phyloP scores from a whole-genome alignment of 1,284 basidiomycete genomes.

The Puccinia triticina region DNA sequence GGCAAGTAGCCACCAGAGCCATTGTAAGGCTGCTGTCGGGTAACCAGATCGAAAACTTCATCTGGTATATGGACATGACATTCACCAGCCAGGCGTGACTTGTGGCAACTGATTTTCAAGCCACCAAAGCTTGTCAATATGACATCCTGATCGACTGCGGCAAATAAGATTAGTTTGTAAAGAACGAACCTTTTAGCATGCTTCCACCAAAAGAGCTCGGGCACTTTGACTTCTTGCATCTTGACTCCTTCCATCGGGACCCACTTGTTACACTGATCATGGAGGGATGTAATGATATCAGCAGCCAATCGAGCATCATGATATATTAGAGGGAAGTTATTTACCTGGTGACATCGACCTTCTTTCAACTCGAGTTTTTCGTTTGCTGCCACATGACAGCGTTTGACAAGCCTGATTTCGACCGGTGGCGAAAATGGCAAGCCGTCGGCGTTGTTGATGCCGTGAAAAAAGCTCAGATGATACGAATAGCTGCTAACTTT shows the following conservation, averaged over 20 bases:
- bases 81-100: constrained; percentile 47
- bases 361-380: constrained; percentile 69
- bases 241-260: constrained; percentile 72
- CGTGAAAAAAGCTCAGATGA: constrained; percentile 52
- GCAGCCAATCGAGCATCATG: background rate
- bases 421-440: constrained; percentile 75
- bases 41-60: constrained; percentile 47
- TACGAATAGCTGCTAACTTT: constrained; percentile 72
- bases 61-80: constrained; percentile 49
- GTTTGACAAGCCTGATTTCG: constrained; percentile 66
- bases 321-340: background rate
- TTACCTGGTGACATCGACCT: constrained; percentile 70
- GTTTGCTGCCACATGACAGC: constrained; percentile 64
- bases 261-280: constrained; percentile 68
- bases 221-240: constrained; percentile 70
- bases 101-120: constrained; percentile 43
- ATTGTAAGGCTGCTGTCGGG: constrained; percentile 29
- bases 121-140: background rate
- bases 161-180: background rate
- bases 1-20: constrained; percentile 24
- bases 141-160: background rate
- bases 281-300: background rate
- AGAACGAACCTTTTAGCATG: constrained; percentile 43
- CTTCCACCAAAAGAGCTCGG: constrained; percentile 51
- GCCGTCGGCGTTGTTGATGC: constrained; percentile 61